phyloP scores from a whole-genome alignment of 139 green algal species.

The Ettlia oleoabundans region DNA sequence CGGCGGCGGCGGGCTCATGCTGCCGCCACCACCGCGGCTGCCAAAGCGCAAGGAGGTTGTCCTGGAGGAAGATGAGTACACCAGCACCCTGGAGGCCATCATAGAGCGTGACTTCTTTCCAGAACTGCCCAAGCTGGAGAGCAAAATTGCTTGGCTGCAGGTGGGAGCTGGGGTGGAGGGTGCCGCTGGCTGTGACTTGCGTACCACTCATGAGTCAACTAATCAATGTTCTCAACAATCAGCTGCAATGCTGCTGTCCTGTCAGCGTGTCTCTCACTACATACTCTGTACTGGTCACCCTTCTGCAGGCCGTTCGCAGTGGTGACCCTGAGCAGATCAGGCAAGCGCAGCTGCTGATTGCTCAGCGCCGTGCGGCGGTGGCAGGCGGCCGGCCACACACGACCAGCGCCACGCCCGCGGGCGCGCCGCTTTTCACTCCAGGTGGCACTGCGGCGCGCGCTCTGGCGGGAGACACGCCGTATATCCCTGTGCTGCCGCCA shows the following conservation, averaged over 20 bases:
- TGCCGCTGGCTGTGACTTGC: neutral
- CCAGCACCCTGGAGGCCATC: conserved; percentile 80
- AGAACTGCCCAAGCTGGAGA: conserved; percentile 83
- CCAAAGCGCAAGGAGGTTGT: conserved; percentile 33
- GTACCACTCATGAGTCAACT: too few species aligned
- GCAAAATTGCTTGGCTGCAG: conserved; percentile 87
- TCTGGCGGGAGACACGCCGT: conserved; percentile 41
- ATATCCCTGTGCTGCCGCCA: conserved; percentile 24
- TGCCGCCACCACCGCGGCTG: conserved; percentile 27
- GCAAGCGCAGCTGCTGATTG: conserved; percentile 87
- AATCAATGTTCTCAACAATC: too few species aligned
- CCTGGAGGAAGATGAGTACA: conserved; percentile 72
- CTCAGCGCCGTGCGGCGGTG: conserved; percentile 60
- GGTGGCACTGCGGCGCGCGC: conserved; percentile 13
- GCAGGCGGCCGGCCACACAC: conserved; percentile 22
- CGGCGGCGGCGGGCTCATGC: conserved; percentile 13
- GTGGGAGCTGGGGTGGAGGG: neutral
- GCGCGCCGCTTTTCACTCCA: conserved; percentile 33
- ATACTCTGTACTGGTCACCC: too few species aligned
- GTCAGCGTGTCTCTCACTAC: too few species aligned
- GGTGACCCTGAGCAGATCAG: conserved; percentile 69
- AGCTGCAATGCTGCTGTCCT: too few species aligned
- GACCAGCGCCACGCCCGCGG: conserved; percentile 3
- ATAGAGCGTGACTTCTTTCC: conserved; percentile 96
- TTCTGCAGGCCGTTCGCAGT: conserved; percentile 67